Conservation (phyloP, 495 filamentous ascomycete species). For the Hypoxylon trugodes region DNA sequence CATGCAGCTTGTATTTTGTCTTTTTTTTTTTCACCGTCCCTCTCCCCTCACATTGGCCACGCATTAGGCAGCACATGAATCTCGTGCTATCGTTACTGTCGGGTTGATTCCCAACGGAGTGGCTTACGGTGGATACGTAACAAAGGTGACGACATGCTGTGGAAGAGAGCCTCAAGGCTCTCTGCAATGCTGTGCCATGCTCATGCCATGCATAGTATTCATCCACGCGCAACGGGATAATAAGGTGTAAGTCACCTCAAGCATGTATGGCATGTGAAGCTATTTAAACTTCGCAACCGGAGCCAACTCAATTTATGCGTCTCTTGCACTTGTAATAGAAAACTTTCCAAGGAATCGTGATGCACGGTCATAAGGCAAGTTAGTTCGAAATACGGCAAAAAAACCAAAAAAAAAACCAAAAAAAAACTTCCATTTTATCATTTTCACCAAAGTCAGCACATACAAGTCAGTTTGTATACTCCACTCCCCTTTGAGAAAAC, state of each 20-base stretch:
- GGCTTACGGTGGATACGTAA: slow-evolving; percentile 44
- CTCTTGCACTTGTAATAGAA: slow-evolving; percentile 1
- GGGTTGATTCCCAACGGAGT: slow-evolving; percentile 39
- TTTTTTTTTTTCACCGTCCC: slow-evolving; percentile 19
- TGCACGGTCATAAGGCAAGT: slow-evolving; percentile 12
- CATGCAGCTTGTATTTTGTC: slow-evolving; percentile 43
- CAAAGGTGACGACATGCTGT: slow-evolving; percentile 43
- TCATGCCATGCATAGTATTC: slow-evolving; percentile 45
- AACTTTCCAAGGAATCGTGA: slow-evolving; percentile 6
- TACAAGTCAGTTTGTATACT: no score
- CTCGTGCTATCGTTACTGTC: slow-evolving; percentile 49
- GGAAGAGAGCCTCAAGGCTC: slow-evolving; percentile 46
- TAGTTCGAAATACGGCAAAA: slow-evolving; percentile 14
- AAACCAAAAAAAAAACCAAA: slow-evolving; percentile 1
- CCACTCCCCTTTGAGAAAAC: no score
- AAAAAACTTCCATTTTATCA: no score
- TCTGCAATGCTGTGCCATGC: slow-evolving; percentile 45
- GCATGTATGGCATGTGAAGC: slow-evolving; percentile 24
- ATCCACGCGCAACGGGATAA: slow-evolving; percentile 27
- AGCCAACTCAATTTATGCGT: neutral
- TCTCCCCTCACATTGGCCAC: slow-evolving; percentile 4
- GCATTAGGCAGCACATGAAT: slow-evolving; percentile 34
- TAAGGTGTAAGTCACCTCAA: slow-evolving; percentile 2
- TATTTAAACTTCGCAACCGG: slow-evolving; percentile 1
- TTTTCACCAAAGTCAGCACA: no score